phyloP scores from a whole-genome alignment of 2,329 filamentous ascomycete genomes.

The Fragosphaeria purpurea region DNA sequence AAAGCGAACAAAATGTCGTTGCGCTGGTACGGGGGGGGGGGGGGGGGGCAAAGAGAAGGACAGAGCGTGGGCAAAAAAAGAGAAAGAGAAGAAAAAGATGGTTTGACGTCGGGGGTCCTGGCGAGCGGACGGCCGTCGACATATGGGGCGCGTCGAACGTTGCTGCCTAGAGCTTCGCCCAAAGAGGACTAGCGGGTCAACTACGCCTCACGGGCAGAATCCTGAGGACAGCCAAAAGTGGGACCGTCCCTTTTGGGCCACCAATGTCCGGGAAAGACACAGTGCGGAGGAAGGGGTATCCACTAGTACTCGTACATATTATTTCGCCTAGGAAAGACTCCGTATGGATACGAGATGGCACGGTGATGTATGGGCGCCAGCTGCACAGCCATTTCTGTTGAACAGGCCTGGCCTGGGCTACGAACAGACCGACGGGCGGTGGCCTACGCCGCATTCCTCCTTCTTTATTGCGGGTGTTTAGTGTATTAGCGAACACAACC shows the following conservation, averaged over 20 bases:
- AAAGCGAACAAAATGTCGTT: background rate
- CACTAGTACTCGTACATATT: too few relatives aligned
- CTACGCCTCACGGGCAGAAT: constrained; percentile 14
- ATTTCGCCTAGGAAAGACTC: too few relatives aligned
- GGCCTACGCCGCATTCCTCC: too few relatives aligned
- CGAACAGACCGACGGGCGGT: too few relatives aligned
- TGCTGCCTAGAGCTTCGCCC: constrained; percentile 15
- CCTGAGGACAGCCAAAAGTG: constrained; percentile 7
- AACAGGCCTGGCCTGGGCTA: too few relatives aligned
- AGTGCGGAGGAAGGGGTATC: too few relatives aligned
- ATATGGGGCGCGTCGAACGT: constrained; percentile 13
- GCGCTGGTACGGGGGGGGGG: constrained; percentile 6
- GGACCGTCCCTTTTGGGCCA: background rate
- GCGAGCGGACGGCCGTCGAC: constrained; percentile 6
- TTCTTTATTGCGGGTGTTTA: too few relatives aligned
- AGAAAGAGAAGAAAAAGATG: constrained; percentile 2
- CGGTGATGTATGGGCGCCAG: too few relatives aligned
- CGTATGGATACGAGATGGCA: too few relatives aligned
- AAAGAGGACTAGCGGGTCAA: constrained; percentile 11
- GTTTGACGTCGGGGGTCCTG: constrained; percentile 1
- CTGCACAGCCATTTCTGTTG: too few relatives aligned
- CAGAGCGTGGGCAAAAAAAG: background rate
- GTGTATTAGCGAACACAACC: too few relatives aligned
- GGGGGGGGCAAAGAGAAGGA: background rate
- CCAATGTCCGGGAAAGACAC: too few relatives aligned